Base-by-base conservation (phyloP, 2,329 filamentous ascomycete genomes). In the Pyrenophora graminea region DNA sequence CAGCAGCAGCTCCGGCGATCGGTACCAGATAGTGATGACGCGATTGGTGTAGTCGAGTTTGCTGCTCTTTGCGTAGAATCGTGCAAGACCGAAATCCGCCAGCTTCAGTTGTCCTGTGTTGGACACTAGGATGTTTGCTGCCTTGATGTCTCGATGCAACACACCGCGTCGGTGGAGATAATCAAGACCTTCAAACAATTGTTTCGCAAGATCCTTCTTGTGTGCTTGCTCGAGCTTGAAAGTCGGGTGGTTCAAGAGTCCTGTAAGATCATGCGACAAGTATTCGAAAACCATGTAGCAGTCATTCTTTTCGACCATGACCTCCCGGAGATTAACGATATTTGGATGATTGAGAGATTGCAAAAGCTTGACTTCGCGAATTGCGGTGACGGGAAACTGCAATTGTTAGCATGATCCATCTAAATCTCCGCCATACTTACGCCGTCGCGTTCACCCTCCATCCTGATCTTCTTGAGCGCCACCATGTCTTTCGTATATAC, bases 201-300 rank as follows among this genome's bases (percentile, higher is more conserved):
- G 94, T 69, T 87, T 89, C 1, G 91, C 91, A 30, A 99, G 81
- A 69, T 99, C 86, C 74, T 99, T 99, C 75, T 91, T 95, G 72
- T 97, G 92, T 0, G 88, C 85, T 3, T 85, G 78, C 32, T 94
- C 89, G 12, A 99, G 83, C 53, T 87, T 87, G 75, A 96, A 99
- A 0, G 88, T 88, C 0, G 94, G 94, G 67, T 99, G 94, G 66
- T 97, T 97, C 54, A 99, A 84, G 27, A 99, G 80, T 12, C 94
- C 94, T 2, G 94, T 99, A 54, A 99, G 79, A 72, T 99, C 94
- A 71, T 99, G 94, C 1, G 94, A 93, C 27, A 97, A 82, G 69
- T 99, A 99, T 72, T 99, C 94, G 60, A 99, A 99, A 3, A 99
- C 94, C 94, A 99, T 99, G 75, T 96, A 99, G 73, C 94, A 99